These are phyloP conservation scores for Biscogniauxia sp. DNA, from an alignment of 2,329 filamentous ascomycete genomes.

Conservation along the genomic window DNA sequence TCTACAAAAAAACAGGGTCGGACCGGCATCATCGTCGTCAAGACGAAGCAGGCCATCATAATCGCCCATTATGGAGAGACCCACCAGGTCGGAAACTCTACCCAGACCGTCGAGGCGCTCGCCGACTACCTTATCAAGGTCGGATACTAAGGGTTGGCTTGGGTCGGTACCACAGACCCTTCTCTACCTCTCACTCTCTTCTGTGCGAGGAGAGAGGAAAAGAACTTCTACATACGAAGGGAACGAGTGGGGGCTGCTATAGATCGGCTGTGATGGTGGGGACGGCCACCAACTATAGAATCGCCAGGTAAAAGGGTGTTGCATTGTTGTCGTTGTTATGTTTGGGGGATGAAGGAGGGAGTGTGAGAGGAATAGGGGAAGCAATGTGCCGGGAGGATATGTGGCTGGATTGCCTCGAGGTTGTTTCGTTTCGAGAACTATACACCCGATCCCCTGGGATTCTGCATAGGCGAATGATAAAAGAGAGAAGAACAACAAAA, in stretches of 20 bases:
- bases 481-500: constrained; percentile 11
- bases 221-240: not conserved
- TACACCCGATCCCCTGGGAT: constrained; percentile 27
- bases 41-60: constrained; percentile 86
- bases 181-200: not conserved
- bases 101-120: constrained; percentile 76
- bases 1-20: constrained; percentile 54
- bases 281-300: not conserved
- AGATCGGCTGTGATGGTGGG: not conserved
- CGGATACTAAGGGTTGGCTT: constrained; percentile 61
- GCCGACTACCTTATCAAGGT: constrained; percentile 81
- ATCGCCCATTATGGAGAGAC: constrained; percentile 80
- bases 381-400: not conserved
- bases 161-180: not conserved
- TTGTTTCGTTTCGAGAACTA: constrained; percentile 20
- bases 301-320: constrained; percentile 1
- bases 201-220: not conserved
- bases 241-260: not conserved
- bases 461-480: constrained; percentile 34
- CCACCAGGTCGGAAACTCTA: constrained; percentile 71
- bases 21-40: constrained; percentile 77
- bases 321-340: not conserved
- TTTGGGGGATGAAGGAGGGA: constrained; percentile 18
- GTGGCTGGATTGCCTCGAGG: constrained; percentile 5
- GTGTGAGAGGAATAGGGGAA: constrained; percentile 3